Evolutionary conservation across 208 protist genomes (phyloP).

Genomic region (Trypanosoma caninum): DNA sequence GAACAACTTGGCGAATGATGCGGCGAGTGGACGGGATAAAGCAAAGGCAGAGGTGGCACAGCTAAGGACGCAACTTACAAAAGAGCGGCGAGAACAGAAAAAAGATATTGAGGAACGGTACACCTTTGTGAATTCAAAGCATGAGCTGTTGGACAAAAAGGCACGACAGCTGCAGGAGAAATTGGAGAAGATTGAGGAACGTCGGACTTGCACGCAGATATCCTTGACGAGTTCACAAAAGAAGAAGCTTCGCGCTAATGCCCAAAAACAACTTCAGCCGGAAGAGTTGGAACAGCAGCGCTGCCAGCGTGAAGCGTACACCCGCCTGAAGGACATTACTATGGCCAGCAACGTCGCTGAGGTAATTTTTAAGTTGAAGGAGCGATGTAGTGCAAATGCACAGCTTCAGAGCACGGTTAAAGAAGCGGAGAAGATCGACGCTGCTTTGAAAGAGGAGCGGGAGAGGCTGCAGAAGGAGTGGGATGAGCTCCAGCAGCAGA

Average conservation of each 20-base stretch:
- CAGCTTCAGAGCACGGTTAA: conserved; percentile 60
- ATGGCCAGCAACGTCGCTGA: conserved; percentile 72
- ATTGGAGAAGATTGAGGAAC: conserved; percentile 71
- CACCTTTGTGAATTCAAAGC: conserved; percentile 75
- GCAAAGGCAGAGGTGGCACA: conserved; percentile 76
- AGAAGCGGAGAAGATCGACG: conserved; percentile 63
- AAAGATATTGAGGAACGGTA: conserved; percentile 86
- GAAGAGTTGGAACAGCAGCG: conserved; percentile 72
- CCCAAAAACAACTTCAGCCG: conserved; percentile 26
- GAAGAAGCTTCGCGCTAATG: conserved; percentile 22
- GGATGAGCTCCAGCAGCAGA: conserved; percentile 74
- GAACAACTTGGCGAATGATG: conserved; percentile 80
- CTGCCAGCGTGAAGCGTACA: conserved; percentile 84
- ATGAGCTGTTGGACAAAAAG: conserved; percentile 59
- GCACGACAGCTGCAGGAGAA: conserved; percentile 55
- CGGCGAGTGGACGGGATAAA: conserved; percentile 74
- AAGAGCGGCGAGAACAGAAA: conserved; percentile 71
- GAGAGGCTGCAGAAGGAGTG: conserved; percentile 45
- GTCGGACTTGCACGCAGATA: conserved; percentile 33
- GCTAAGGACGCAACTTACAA: conserved; percentile 62
- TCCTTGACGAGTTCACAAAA: conserved; percentile 17
- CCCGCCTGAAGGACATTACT: conserved; percentile 91
- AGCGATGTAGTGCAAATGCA: conserved; percentile 77
- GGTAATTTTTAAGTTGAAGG: conserved; percentile 86
- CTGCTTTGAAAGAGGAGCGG: conserved; percentile 51